Evolutionary conservation across 2,329 filamentous ascomycete species (phyloP).

Genomic region (Talaromyces sp.): DNA sequence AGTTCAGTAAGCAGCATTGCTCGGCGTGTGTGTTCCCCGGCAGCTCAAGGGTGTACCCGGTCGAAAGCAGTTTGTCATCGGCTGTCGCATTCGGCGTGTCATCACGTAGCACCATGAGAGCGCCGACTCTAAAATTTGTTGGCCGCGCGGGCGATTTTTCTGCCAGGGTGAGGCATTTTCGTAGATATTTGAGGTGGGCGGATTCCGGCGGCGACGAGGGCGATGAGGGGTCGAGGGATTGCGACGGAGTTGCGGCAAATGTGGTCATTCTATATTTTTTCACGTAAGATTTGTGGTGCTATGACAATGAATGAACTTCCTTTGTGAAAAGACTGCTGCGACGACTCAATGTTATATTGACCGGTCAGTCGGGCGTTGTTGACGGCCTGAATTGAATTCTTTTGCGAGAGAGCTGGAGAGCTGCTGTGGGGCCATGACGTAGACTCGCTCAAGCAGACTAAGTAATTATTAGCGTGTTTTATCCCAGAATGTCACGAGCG

Average conservation of each 20-base stretch:
- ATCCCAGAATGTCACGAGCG: no score
- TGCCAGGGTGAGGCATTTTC: slow-evolving; percentile 68
- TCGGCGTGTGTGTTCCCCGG: slow-evolving; percentile 94
- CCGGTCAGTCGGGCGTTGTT: background rate
- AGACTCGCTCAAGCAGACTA: background rate
- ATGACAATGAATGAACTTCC: background rate
- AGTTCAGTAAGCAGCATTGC: slow-evolving; percentile 81
- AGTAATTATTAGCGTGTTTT: background rate
- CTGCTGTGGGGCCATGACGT: background rate
- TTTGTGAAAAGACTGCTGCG: background rate
- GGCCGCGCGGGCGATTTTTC: slow-evolving; percentile 75
- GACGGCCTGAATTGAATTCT: background rate
- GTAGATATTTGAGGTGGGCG: slow-evolving; percentile 52
- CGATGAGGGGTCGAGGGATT: slow-evolving; percentile 2
- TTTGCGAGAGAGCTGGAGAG: background rate
- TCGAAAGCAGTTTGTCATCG: slow-evolving; percentile 58
- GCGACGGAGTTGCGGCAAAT: slow-evolving; percentile 3
- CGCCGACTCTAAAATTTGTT: slow-evolving; percentile 90
- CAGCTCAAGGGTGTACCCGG: slow-evolving; percentile 87
- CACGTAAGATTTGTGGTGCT: background rate
- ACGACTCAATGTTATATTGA: background rate
- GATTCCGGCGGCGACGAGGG: slow-evolving; percentile 16
- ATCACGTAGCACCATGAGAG: slow-evolving; percentile 60
- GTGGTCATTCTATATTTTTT: slow-evolving; percentile 11
- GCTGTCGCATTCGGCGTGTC: slow-evolving; percentile 17